A percentile compares a stretch with the other conserved stretches of the same genome.
phyloP scores from a whole-genome alignment of 345 rosid species.

The Adansonia digitata region DNA sequence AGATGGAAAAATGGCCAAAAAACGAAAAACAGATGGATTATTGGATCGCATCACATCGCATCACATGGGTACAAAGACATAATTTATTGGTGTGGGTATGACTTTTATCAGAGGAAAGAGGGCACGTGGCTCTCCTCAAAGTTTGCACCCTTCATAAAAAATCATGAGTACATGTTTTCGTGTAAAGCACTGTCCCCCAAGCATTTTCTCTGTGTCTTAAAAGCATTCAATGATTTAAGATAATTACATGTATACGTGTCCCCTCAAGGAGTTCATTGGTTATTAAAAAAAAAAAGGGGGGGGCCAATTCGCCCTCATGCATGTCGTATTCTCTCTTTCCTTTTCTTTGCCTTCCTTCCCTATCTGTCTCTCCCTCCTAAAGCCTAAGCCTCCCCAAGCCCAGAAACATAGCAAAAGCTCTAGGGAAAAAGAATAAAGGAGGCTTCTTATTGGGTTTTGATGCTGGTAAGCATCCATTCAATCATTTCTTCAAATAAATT shows the following conservation, averaged over 20 bases:
- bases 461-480: constrained; percentile 26
- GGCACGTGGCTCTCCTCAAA: constrained; percentile 42
- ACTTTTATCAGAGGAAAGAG: constrained; percentile 9
- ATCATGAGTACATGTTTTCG: constrained; percentile 25
- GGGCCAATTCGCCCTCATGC: constrained; percentile 10
- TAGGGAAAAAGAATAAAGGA: background rate
- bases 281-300: background rate
- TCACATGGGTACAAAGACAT: constrained; percentile 4
- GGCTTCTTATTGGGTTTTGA: constrained; percentile 3
- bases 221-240: constrained; percentile 19
- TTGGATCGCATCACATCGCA: background rate
- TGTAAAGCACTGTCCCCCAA: constrained; percentile 6
- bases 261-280: constrained; percentile 11
- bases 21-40: background rate
- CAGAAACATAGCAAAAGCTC: background rate
- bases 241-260: constrained; percentile 49
- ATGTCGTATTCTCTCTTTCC: background rate
- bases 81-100: constrained; percentile 18
- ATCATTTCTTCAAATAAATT: background rate
- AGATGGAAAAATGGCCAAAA: background rate
- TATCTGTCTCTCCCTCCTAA: background rate
- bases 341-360: background rate
- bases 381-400: constrained; percentile 7
- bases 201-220: constrained; percentile 15
- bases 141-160: constrained; percentile 26